These are phyloP conservation scores for Sindora glabra DNA, from an alignment of 306 rosid species.

Conservation along the genomic window DNA sequence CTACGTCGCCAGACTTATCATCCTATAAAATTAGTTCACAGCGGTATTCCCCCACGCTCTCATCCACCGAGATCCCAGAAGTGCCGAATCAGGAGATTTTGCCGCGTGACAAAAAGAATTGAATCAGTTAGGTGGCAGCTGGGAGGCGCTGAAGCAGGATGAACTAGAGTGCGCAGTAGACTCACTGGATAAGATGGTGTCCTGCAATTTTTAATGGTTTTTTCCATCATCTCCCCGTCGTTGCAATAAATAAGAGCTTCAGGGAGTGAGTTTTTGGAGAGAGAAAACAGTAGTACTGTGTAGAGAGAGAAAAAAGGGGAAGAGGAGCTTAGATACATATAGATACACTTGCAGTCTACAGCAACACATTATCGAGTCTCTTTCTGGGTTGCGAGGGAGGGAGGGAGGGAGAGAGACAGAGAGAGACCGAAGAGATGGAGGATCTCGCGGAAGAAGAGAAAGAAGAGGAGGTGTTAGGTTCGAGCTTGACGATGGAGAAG, in stretches of 20 bases:
- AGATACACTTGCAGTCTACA: conserved; percentile 22
- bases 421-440: conserved; percentile 51
- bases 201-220: conserved; percentile 5
- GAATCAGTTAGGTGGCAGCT: conserved; percentile 13
- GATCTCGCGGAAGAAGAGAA: conserved; percentile 59
- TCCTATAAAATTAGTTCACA: background rate
- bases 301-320: conserved; percentile 19
- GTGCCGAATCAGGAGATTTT: background rate
- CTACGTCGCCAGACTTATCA: conserved; percentile 1
- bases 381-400: conserved; percentile 2
- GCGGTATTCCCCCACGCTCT: background rate
- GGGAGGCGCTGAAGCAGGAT: background rate
- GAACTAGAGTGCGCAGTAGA: background rate
- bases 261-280: conserved; percentile 37
- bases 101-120: background rate
- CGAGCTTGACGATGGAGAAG: conserved; percentile 96
- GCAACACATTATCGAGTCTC: conserved; percentile 25
- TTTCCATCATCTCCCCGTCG: conserved; percentile 31
- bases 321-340: conserved; percentile 10
- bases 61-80: background rate
- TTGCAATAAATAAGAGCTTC: conserved; percentile 43
- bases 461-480: conserved; percentile 64
- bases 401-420: conserved; percentile 2
- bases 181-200: conserved; percentile 17
- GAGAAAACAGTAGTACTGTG: conserved; percentile 22